Evolutionary conservation across 108 stramenopile genomes (phyloP).

Genomic region (Skeletonema grethae): DNA sequence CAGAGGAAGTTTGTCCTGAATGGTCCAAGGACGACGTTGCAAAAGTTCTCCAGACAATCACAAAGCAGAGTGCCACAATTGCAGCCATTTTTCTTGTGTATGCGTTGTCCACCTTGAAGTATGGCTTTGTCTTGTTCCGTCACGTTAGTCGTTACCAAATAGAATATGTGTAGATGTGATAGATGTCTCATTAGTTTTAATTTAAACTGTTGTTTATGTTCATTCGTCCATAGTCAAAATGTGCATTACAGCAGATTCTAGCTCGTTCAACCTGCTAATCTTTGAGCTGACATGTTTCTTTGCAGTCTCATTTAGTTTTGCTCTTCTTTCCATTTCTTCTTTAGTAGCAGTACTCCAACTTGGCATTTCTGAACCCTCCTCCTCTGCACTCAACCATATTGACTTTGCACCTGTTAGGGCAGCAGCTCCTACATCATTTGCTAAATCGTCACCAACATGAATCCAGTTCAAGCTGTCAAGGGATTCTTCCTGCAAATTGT

Average conservation of each 20-base stretch:
- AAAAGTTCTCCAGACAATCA: conserved; percentile 64
- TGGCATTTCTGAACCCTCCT: neutral
- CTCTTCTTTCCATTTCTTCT: conserved; percentile 40
- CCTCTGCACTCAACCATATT: conserved; percentile 10
- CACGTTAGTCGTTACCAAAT: conserved; percentile 78
- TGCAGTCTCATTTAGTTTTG: conserved; percentile 22
- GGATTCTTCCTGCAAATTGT: conserved; percentile 15
- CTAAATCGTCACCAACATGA: conserved; percentile 81
- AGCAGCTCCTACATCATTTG: conserved; percentile 77
- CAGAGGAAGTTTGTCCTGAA: conserved; percentile 64
- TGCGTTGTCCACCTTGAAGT: conserved; percentile 63
- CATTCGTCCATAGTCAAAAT: neutral
- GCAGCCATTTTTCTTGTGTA: conserved; percentile 81
- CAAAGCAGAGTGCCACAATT: conserved; percentile 73
- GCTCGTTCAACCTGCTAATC: conserved; percentile 17
- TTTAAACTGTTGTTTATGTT: neutral
- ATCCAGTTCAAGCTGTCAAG: conserved; percentile 45
- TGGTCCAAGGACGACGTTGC: conserved; percentile 72
- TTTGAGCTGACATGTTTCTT: conserved; percentile 13
- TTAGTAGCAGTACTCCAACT: conserved; percentile 59
- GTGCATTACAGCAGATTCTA: conserved; percentile 13
- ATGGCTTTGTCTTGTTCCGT: conserved; percentile 65
- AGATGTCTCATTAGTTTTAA: neutral
- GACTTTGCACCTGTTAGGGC: conserved; percentile 10
- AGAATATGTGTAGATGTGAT: conserved; percentile 64